These are phyloP conservation scores for Wickerhamiella shivajii DNA, from an alignment of 805 yeast genomes.

Conservation along the genomic window DNA sequence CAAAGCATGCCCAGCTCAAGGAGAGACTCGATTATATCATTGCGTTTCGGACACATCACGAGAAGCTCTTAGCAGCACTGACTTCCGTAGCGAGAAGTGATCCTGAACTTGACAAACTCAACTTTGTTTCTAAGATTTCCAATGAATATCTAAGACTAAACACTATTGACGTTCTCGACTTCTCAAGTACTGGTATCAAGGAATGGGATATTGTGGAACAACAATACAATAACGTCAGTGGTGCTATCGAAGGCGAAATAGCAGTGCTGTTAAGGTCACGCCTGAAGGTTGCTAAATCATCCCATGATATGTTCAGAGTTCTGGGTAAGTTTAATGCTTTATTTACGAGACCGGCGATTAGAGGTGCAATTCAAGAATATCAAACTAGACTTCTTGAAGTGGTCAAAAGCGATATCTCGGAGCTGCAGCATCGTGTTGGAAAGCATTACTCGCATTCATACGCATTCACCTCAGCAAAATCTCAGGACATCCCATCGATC, in stretches of 20 bases:
- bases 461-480: constrained; percentile 25
- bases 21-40: constrained; percentile 32
- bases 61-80: constrained; percentile 27
- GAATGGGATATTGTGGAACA: constrained; percentile 32
- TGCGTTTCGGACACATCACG: constrained; percentile 39
- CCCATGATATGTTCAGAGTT: constrained; percentile 33
- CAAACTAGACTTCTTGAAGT: constrained; percentile 37
- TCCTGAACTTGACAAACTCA: constrained; percentile 15
- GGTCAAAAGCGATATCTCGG: constrained; percentile 34
- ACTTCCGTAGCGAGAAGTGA: neutral
- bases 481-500: constrained; percentile 35
- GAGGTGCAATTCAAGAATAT: constrained; percentile 45
- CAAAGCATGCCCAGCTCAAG: constrained; percentile 28
- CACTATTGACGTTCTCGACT: constrained; percentile 28
- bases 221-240: constrained; percentile 30
- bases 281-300: constrained; percentile 27
- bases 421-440: constrained; percentile 29
- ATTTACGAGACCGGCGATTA: constrained; percentile 37
- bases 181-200: constrained; percentile 24
- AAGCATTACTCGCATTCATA: constrained; percentile 23
- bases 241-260: constrained; percentile 33
- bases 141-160: constrained; percentile 31
- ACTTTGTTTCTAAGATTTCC: constrained; percentile 25
- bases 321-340: constrained; percentile 37
- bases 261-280: constrained; percentile 28